A percentile compares a stretch with the other conserved stretches of the same genome.
Conservation (phyloP, 768 basidiomycete species). For the Ramaria rubella region DNA sequence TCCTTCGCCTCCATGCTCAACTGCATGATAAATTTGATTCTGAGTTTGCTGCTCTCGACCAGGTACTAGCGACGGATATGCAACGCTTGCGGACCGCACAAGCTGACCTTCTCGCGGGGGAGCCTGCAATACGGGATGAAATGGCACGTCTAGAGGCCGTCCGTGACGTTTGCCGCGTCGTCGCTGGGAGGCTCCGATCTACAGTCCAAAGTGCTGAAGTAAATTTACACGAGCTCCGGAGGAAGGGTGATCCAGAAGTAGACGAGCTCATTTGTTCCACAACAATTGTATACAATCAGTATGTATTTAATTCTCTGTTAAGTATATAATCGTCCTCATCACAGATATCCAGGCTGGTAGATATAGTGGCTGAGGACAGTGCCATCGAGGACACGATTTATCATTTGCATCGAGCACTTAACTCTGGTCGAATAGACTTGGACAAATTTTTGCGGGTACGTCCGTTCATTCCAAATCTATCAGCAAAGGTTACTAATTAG, state of each 20-base stretch:
- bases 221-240: slow-evolving; percentile 68
- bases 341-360: slow-evolving; percentile 60
- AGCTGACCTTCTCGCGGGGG: slow-evolving; percentile 78
- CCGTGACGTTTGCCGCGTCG: slow-evolving; percentile 78
- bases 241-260: slow-evolving; percentile 85
- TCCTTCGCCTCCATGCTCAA: slow-evolving; percentile 70
- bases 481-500: background rate
- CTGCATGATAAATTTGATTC: slow-evolving; percentile 70
- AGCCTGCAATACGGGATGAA: slow-evolving; percentile 93
- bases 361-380: slow-evolving; percentile 98
- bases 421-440: slow-evolving; percentile 85
- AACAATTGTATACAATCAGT: slow-evolving; percentile 97
- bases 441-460: slow-evolving; percentile 88
- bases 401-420: slow-evolving; percentile 89
- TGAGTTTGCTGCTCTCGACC: slow-evolving; percentile 64
- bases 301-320: slow-evolving; percentile 27
- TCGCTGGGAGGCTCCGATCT: slow-evolving; percentile 57
- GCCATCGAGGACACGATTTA: slow-evolving; percentile 98
- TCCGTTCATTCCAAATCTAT: slow-evolving; percentile 15
- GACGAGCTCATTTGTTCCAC: slow-evolving; percentile 96
- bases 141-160: slow-evolving; percentile 93
- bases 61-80: slow-evolving; percentile 56
- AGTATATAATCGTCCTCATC: slow-evolving; percentile 4
- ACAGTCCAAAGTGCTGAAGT: slow-evolving; percentile 64
- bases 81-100: slow-evolving; percentile 77